phyloP scores from a whole-genome alignment of 2,329 filamentous ascomycete species.

The Colletotrichum liaoningense region DNA sequence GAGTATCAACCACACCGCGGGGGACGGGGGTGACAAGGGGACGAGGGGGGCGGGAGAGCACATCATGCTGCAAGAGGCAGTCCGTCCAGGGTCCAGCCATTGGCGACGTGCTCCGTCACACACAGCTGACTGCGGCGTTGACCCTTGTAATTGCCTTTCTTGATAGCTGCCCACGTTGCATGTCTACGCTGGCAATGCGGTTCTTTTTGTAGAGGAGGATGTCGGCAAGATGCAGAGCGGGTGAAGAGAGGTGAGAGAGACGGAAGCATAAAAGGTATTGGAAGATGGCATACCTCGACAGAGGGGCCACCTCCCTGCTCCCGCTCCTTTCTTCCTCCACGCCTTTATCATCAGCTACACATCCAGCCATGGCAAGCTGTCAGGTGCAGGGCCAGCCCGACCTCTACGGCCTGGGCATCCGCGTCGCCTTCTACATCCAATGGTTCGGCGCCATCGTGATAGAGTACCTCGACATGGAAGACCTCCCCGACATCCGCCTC shows the following conservation, averaged over 20 bases:
- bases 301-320: neutral
- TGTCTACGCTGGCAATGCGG: constrained; percentile 6
- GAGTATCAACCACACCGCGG: neutral
- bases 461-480: constrained; percentile 44
- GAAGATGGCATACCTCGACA: neutral
- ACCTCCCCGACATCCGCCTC: constrained; percentile 44
- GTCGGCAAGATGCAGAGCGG: neutral
- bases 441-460: constrained; percentile 49
- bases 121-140: constrained; percentile 5
- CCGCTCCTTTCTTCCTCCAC: neutral
- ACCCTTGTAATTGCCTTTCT: constrained; percentile 10
- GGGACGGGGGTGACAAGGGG: neutral
- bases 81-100: constrained; percentile 14
- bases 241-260: neutral
- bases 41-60: neutral
- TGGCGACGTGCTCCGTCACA: constrained; percentile 12
- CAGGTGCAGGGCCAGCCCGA: constrained; percentile 41
- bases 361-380: constrained; percentile 40
- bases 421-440: constrained; percentile 48
- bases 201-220: neutral
- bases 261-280: neutral
- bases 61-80: constrained; percentile 14
- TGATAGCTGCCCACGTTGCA: constrained; percentile 29
- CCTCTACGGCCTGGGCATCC: constrained; percentile 50
- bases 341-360: neutral